Conservation (phyloP, 225 moss, liverwort and hornwort species). For the Lunularia cruciata region DNA sequence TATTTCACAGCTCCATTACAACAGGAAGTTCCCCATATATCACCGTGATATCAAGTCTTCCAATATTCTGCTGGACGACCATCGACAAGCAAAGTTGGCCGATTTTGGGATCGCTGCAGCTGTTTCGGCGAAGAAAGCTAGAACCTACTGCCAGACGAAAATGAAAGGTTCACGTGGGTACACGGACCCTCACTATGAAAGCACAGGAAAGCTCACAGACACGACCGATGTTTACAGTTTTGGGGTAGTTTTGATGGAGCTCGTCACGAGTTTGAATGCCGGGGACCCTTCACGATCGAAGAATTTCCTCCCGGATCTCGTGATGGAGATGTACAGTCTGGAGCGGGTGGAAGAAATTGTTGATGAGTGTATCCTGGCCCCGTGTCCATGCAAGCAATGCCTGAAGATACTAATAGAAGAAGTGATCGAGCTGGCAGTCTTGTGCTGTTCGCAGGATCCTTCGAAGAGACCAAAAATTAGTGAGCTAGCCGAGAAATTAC, state of each 20-base stretch:
- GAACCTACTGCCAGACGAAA: constrained; percentile 14
- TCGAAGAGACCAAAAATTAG: constrained; percentile 37
- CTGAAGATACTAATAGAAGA: constrained; percentile 32
- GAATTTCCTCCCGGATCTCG: constrained; percentile 34
- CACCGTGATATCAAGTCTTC: constrained; percentile 46
- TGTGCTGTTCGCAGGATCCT: constrained; percentile 40
- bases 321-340: constrained; percentile 30
- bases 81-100: constrained; percentile 33
- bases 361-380: constrained; percentile 35
- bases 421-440: constrained; percentile 35
- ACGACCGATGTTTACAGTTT: constrained; percentile 47
- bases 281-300: constrained; percentile 29
- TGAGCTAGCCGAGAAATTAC: constrained; percentile 42
- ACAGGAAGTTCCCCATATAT: constrained; percentile 45
- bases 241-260: constrained; percentile 48
- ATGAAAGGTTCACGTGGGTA: constrained; percentile 45
- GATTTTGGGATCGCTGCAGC: constrained; percentile 38
- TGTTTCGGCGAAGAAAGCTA: constrained; percentile 33
- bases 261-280: constrained; percentile 37
- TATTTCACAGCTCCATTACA: constrained; percentile 43
- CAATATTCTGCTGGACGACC: constrained; percentile 34
- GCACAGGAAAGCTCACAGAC: constrained; percentile 36
- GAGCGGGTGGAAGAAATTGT: constrained; percentile 28
- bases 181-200: constrained; percentile 38
- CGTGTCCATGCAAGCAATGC: constrained; percentile 37